A percentile compares a stretch with the other conserved stretches of the same genome.
Evolutionary conservation across 176 grass and related monocot genomes (phyloP).

Genomic region (Poa pratensis): DNA sequence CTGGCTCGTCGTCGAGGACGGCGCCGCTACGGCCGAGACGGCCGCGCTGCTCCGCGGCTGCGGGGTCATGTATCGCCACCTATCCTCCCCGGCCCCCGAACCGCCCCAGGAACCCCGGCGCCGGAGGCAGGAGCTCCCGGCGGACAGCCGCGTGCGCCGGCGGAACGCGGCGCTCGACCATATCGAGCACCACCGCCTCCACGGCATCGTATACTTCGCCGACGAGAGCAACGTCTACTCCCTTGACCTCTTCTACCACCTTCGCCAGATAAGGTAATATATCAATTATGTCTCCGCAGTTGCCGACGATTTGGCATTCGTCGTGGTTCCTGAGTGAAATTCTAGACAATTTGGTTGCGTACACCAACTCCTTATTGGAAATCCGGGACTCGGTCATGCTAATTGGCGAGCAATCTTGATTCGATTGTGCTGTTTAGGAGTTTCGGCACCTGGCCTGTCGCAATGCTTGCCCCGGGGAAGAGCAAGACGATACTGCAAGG

Average conservation of each 20-base stretch:
- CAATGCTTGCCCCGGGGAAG: constrained; percentile 54
- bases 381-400: not conserved
- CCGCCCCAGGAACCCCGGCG: constrained; percentile 21
- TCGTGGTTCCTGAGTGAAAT: not conserved
- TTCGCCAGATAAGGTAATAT: constrained; percentile 51
- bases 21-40: constrained; percentile 54
- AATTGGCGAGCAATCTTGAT: not conserved
- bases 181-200: constrained; percentile 64
- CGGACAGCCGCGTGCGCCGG: constrained; percentile 52
- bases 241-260: constrained; percentile 61
- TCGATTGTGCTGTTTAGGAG: constrained; percentile 43
- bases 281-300: constrained; percentile 14
- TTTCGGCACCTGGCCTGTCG: constrained; percentile 76
- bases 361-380: not conserved
- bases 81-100: constrained; percentile 30
- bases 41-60: constrained; percentile 57
- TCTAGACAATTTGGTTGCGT: not conserved
- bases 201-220: constrained; percentile 80
- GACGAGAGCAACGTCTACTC: constrained; percentile 78
- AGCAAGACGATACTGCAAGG: constrained; percentile 59
- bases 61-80: constrained; percentile 71
- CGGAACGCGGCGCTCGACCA: constrained; percentile 71
- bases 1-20: constrained; percentile 78
- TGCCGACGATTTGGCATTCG: not conserved
- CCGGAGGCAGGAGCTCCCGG: constrained; percentile 30